A percentile compares a stretch with the other conserved stretches of the same genome.
These are phyloP conservation scores for Austroboletus eburneus DNA, from an alignment of 768 basidiomycete species.

Conservation along the genomic window DNA sequence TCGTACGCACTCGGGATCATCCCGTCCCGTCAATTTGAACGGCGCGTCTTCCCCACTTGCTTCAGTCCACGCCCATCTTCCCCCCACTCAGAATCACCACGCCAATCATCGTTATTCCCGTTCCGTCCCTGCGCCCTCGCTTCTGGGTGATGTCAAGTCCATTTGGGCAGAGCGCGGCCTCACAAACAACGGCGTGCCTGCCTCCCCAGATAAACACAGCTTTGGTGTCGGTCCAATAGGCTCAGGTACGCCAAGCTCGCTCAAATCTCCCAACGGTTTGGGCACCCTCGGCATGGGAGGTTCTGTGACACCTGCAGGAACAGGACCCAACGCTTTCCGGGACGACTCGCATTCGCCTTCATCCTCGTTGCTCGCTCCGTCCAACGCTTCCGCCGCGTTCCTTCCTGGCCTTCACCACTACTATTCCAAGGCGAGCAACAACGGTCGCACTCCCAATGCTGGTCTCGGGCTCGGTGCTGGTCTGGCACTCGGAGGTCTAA, in stretches of 20 bases:
- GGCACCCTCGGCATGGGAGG: slow-evolving; percentile 20
- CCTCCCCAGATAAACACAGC: slow-evolving; percentile 34
- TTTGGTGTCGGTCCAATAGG: slow-evolving; percentile 26
- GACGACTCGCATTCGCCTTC: slow-evolving; percentile 35
- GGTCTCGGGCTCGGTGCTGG: slow-evolving; percentile 21
- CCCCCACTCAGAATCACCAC: slow-evolving; percentile 22
- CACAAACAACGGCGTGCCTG: slow-evolving; percentile 28
- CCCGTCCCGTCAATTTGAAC: slow-evolving; percentile 19
- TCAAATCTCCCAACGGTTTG: slow-evolving; percentile 42
- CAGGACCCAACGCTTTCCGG: slow-evolving; percentile 25
- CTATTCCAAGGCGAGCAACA: slow-evolving; percentile 51
- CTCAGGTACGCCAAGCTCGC: slow-evolving; percentile 49
- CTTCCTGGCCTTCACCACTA: slow-evolving; percentile 66
- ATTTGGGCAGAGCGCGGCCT: slow-evolving; percentile 70
- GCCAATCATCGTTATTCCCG: slow-evolving; percentile 69
- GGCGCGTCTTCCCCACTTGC: slow-evolving; percentile 19
- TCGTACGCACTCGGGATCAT: slow-evolving; percentile 54
- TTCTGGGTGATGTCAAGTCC: slow-evolving; percentile 70
- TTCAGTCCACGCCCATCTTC: slow-evolving; percentile 5
- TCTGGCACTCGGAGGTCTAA: slow-evolving; percentile 23
- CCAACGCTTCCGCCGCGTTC: slow-evolving; percentile 82
- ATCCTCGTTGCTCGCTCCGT: slow-evolving; percentile 47
- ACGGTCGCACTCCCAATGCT: slow-evolving; percentile 24
- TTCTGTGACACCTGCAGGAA: slow-evolving; percentile 5
- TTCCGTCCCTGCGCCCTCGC: slow-evolving; percentile 74